Conservation (phyloP, 1,284 basidiomycete species). For the Apiotrichum laibachii region DNA sequence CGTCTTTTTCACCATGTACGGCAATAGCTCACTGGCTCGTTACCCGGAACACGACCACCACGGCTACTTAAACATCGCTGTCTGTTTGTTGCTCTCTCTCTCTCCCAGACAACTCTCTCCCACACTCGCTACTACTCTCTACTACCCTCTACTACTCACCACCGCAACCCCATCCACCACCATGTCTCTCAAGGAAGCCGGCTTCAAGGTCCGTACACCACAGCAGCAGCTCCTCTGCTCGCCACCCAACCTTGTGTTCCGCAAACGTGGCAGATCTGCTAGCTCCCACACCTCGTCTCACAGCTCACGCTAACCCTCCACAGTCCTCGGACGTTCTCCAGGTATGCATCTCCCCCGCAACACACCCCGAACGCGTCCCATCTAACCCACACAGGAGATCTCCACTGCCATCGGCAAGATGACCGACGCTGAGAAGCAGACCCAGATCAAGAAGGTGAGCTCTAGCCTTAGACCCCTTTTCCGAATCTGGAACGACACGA, state of each 20-base stretch:
- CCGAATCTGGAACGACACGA: too few relatives aligned
- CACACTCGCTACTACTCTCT: neutral
- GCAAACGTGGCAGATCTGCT: neutral
- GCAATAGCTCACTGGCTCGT: too few relatives aligned
- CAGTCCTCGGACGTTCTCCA: neutral
- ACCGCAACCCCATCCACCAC: neutral
- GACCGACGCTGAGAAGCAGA: conserved; percentile 70
- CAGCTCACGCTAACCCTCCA: neutral
- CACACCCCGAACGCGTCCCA: neutral
- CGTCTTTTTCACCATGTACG: too few relatives aligned
- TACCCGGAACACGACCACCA: too few relatives aligned
- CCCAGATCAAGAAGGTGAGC: conserved; percentile 78
- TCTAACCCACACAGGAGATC: conserved; percentile 52
- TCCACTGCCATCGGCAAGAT: conserved; percentile 62
- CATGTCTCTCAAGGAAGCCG: conserved; percentile 44
- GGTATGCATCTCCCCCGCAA: neutral
- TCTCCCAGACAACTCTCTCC: neutral
- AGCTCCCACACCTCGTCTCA: too few relatives aligned
- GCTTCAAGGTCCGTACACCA: conserved; percentile 44
- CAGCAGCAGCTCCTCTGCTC: neutral
- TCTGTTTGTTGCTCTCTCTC: neutral
- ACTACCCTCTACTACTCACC: neutral
- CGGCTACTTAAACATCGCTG: too few relatives aligned
- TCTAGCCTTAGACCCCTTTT: too few relatives aligned
- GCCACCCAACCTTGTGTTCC: neutral